A percentile compares a stretch with the other conserved stretches of the same genome.
Conservation (phyloP, 805 yeast species). For the Naumovozyma baii region DNA sequence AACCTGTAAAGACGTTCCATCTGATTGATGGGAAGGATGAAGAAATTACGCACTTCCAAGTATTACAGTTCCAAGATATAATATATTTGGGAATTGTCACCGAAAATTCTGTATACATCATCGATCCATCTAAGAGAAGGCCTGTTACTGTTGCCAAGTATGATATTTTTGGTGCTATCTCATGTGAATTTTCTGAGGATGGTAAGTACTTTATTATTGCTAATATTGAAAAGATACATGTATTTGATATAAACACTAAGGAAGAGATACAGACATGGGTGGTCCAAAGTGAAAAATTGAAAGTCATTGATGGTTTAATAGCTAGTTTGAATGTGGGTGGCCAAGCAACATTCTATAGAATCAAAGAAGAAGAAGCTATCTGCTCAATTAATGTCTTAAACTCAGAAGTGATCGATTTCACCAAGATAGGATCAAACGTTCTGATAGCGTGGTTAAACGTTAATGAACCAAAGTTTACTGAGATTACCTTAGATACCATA, state of each 20-base stretch:
- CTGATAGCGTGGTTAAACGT: slow-evolving; percentile 32
- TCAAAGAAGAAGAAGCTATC: slow-evolving; percentile 29
- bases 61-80: slow-evolving; percentile 11
- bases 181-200: slow-evolving; percentile 12
- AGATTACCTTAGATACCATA: slow-evolving; percentile 17
- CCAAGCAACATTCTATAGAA: slow-evolving; percentile 19
- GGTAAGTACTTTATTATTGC: slow-evolving; percentile 19
- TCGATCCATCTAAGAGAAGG: slow-evolving; percentile 45
- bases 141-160: slow-evolving; percentile 21
- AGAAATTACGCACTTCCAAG: slow-evolving; percentile 24
- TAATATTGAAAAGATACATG: slow-evolving; percentile 10
- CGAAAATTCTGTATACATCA: slow-evolving; percentile 43
- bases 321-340: slow-evolving; percentile 18
- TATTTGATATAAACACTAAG: slow-evolving; percentile 13
- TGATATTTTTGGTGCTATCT: slow-evolving; percentile 13
- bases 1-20: slow-evolving; percentile 31
- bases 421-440: slow-evolving; percentile 10
- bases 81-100: slow-evolving; percentile 26
- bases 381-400: slow-evolving; percentile 23
- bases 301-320: slow-evolving; percentile 12
- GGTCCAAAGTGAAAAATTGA: slow-evolving; percentile 14
- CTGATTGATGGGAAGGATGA: slow-evolving; percentile 26
- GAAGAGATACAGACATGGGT: slow-evolving; percentile 16
- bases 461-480: slow-evolving; percentile 32
- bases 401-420: slow-evolving; percentile 23